A percentile compares a stretch with the other conserved stretches of the same genome.
Conservation (phyloP, 768 basidiomycete species). For the Leccinellum albellum region DNA sequence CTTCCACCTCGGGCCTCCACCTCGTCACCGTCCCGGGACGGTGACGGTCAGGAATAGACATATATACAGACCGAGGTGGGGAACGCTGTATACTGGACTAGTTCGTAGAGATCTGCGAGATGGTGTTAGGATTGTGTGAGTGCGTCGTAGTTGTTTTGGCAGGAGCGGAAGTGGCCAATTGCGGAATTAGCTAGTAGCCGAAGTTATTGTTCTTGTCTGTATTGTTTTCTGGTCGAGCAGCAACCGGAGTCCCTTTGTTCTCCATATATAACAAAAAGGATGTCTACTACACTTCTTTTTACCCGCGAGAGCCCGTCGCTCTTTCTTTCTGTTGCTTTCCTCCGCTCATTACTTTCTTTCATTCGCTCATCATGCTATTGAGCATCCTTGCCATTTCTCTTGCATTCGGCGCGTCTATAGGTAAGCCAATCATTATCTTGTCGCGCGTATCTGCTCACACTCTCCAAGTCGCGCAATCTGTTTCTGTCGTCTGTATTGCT, state of each 20-base stretch:
- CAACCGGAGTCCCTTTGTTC: constrained; percentile 26
- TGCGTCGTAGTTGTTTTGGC: too few relatives aligned
- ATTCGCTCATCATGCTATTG: constrained; percentile 37
- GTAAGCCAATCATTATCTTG: constrained; percentile 23
- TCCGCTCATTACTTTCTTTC: constrained; percentile 24
- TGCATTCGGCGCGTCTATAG: constrained; percentile 36
- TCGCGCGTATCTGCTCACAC: not conserved
- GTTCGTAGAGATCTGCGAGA: too few relatives aligned
- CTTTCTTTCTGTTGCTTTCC: constrained; percentile 16
- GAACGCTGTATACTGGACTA: too few relatives aligned
- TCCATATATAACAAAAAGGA: constrained; percentile 28
- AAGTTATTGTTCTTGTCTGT: constrained; percentile 23
- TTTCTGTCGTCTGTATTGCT: constrained; percentile 75
- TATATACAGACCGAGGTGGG: too few relatives aligned
- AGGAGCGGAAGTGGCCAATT: constrained; percentile 5
- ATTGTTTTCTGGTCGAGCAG: constrained; percentile 24
- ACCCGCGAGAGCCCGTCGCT: constrained; percentile 19
- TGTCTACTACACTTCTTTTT: constrained; percentile 9
- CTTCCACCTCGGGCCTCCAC: too few relatives aligned
- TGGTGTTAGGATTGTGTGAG: too few relatives aligned
- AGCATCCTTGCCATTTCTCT: constrained; percentile 35
- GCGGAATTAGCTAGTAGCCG: constrained; percentile 4
- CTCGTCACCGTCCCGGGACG: too few relatives aligned
- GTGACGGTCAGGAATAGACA: too few relatives aligned
- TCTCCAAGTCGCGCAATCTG: constrained; percentile 50